phyloP scores from a whole-genome alignment of 495 filamentous ascomycete genomes.

The Neurospora sp. region DNA sequence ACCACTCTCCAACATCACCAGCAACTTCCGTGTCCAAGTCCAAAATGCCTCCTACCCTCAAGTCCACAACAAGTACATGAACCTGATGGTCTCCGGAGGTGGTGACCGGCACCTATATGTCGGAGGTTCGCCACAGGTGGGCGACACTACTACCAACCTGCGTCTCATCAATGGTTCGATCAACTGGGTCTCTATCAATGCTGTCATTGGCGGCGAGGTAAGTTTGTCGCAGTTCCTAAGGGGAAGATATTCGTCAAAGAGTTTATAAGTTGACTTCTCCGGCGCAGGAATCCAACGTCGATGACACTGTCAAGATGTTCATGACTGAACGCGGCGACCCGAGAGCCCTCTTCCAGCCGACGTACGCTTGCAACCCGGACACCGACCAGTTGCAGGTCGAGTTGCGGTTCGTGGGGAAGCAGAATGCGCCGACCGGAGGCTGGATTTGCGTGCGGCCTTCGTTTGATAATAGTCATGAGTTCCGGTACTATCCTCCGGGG shows the following conservation, averaged over 20 bases:
- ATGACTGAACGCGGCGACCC: conserved; percentile 41
- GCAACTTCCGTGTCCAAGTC: conserved; percentile 35
- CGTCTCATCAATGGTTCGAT: conserved; percentile 37
- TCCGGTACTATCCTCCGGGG: conserved; percentile 35
- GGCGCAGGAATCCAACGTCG: conserved; percentile 24
- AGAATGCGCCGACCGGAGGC: conserved; percentile 26
- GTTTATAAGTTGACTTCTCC: neutral
- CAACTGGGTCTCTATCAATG: conserved; percentile 22
- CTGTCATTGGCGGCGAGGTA: conserved; percentile 40
- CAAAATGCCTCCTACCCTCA: conserved; percentile 39
- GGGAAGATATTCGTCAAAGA: neutral
- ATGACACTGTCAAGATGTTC: conserved; percentile 48
- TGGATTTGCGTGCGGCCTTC: conserved; percentile 31
- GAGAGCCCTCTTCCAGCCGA: conserved; percentile 36
- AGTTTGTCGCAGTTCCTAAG: neutral
- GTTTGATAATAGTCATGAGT: conserved; percentile 32
- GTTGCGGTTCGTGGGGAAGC: conserved; percentile 26
- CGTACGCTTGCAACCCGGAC: conserved; percentile 40
- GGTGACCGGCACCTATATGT: conserved; percentile 43
- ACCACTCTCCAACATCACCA: conserved; percentile 26
- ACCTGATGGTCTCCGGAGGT: conserved; percentile 37
- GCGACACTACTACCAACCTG: conserved; percentile 33
- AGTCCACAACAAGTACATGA: conserved; percentile 40
- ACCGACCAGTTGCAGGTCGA: conserved; percentile 35
- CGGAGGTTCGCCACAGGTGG: conserved; percentile 25